Conservation (phyloP, 1,284 basidiomycete genomes). For the Marasmius sp. region DNA sequence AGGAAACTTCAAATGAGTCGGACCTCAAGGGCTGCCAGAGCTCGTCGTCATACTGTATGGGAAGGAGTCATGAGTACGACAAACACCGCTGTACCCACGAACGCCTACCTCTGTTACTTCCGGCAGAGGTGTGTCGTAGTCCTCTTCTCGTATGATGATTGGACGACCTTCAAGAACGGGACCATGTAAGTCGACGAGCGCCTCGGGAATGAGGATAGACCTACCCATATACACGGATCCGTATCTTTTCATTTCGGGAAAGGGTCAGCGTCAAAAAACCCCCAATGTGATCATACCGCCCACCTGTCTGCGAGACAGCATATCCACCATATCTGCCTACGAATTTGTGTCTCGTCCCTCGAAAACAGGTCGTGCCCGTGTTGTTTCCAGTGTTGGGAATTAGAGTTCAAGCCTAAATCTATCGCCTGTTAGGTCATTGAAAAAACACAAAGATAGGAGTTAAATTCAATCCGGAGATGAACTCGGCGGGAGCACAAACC, state of each 20-base stretch:
- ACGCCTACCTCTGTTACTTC: conserved; percentile 49
- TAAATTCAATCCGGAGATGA: conserved; percentile 5
- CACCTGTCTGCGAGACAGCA: conserved; percentile 77
- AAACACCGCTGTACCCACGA: background rate
- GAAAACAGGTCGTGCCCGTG: conserved; percentile 67
- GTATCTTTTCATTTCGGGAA: conserved; percentile 40
- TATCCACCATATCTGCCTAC: conserved; percentile 83
- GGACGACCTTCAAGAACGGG: conserved; percentile 51
- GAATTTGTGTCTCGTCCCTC: conserved; percentile 70
- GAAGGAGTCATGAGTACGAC: conserved; percentile 6
- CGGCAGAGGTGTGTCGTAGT: conserved; percentile 73
- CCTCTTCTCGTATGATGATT: conserved; percentile 67
- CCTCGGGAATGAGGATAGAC: conserved; percentile 10
- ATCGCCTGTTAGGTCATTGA: conserved; percentile 53
- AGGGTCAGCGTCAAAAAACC: conserved; percentile 2
- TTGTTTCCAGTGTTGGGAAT: conserved; percentile 75
- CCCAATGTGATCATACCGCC: conserved; percentile 19
- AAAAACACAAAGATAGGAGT: background rate
- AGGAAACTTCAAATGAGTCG: conserved; percentile 38
- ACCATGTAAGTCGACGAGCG: background rate
- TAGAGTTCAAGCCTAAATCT: conserved; percentile 81
- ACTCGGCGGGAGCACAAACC: conserved; percentile 39
- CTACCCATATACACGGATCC: conserved; percentile 70
- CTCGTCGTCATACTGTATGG: conserved; percentile 53
- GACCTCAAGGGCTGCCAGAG: conserved; percentile 52